Evolutionary conservation across 768 basidiomycete genomes (phyloP), one percentile per base, ranked within the genome.

Genomic region (Mycena chlorophos): DNA sequence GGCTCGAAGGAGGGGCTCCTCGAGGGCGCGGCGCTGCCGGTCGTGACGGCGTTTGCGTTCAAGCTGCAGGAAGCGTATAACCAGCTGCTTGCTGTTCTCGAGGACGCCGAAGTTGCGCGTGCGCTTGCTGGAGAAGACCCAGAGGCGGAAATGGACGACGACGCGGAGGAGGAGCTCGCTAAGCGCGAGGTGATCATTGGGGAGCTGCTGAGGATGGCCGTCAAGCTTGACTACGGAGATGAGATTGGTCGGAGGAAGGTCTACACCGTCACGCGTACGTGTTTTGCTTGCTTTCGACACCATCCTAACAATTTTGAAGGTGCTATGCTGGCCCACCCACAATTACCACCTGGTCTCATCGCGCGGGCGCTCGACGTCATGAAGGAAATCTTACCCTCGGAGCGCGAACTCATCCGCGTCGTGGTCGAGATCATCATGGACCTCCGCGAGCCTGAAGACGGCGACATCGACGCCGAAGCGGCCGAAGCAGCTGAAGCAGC

Each of bases 231-330:
- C 69, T 98, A 95, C 62, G 85, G 86, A 23, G 96, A 99, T 69
- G 95, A 98, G 69, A 94, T 96, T 65, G 96, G 96, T 8, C 73
- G 96, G 52, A 75, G 96, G 53, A 94, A 92, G 71, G 89, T 94
- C 74, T 94, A 94, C 66, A 81, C 85, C 40, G 86, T 98, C 26
- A 86, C 94, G 61, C 86, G 94, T 88, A 66, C 71, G 89, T 86
- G 10, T n/a, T 27, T 28, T 30, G 39, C 49, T 48, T 34, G 49
- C 19, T 34, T 25, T 39, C 45, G n/a, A 22, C 52, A 31, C 3
- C 34, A 52, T 17, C 5, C 29, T 56, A 38, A 55, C 30, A 13
- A 10, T 12, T 27, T 55, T 52, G 10, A 59, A 91, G 89, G 86
- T 63, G 90, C 94, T 50, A 96, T 98, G 91, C 80, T 97, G 20